Evolutionary conservation across 192 early-diverging fungal genomes (phyloP).

Genomic region (Backusella parvicylindrica): DNA sequence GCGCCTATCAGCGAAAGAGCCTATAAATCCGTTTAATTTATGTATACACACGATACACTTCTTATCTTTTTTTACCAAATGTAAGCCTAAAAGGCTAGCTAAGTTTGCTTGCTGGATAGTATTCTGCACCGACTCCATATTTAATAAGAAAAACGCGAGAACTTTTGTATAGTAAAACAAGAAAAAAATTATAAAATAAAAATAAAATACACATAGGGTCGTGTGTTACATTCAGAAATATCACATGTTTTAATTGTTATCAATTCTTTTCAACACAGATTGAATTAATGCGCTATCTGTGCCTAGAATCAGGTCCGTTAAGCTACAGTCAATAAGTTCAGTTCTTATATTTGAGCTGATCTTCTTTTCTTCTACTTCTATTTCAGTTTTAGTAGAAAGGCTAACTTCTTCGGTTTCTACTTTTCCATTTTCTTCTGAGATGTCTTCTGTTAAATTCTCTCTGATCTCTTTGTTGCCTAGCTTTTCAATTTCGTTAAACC

Average conservation of each 20-base stretch:
- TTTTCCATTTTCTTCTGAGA: background rate
- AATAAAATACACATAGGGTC: background rate
- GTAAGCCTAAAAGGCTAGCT: slow-evolving; percentile 26
- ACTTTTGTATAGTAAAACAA: background rate
- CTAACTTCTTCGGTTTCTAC: background rate
- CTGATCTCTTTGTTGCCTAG: background rate
- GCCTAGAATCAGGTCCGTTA: background rate
- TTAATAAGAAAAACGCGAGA: background rate
- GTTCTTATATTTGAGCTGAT: background rate
- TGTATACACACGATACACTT: background rate
- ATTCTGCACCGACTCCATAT: slow-evolving; percentile 28
- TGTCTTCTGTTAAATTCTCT: background rate
- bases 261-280: background rate
- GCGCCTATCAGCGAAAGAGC: slow-evolving; percentile 43
- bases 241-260: background rate
- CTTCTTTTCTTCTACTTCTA: background rate
- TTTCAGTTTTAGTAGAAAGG: background rate
- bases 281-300: background rate
- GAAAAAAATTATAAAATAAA: background rate
- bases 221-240: background rate
- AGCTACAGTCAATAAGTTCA: background rate
- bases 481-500: background rate
- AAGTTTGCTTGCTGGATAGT: slow-evolving; percentile 29
- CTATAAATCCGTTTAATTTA: slow-evolving; percentile 18
- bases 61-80: slow-evolving; percentile 17